A percentile compares a stretch with the other conserved stretches of the same genome.
These are phyloP conservation scores for Plasmodium coatneyi DNA, from an alignment of 169 alveolate species.

Conservation along the genomic window DNA sequence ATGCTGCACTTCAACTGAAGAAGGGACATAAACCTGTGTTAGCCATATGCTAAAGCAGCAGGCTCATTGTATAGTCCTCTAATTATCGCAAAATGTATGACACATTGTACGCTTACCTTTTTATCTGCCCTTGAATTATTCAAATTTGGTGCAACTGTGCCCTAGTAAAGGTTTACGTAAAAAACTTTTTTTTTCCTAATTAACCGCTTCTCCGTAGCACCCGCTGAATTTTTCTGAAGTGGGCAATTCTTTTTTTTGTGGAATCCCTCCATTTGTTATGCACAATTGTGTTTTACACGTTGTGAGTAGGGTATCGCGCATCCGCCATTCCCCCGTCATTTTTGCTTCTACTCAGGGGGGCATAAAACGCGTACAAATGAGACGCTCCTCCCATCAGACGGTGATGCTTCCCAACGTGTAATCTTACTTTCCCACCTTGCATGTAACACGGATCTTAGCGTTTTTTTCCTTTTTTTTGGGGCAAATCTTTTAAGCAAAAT, in stretches of 20 bases:
- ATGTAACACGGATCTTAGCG: neutral
- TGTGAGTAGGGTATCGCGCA: neutral
- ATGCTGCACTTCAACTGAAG: neutral
- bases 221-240: neutral
- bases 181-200: neutral
- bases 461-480: neutral
- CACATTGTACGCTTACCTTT: neutral
- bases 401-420: neutral
- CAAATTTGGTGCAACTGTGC: neutral
- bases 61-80: neutral
- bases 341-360: neutral
- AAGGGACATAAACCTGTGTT: neutral
- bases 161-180: neutral
- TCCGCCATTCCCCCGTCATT: neutral
- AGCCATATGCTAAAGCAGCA: neutral
- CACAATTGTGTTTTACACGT: neutral
- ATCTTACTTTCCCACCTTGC: neutral
- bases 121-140: neutral
- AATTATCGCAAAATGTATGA: neutral
- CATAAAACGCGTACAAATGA: neutral
- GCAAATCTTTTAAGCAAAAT: neutral
- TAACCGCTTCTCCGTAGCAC: neutral
- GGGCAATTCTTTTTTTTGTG: neutral
- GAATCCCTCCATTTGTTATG: neutral
- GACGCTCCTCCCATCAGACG: neutral